Evolutionary conservation across 1,139 yeast genomes (phyloP).

Genomic region (Zygoascus hellenicus): DNA sequence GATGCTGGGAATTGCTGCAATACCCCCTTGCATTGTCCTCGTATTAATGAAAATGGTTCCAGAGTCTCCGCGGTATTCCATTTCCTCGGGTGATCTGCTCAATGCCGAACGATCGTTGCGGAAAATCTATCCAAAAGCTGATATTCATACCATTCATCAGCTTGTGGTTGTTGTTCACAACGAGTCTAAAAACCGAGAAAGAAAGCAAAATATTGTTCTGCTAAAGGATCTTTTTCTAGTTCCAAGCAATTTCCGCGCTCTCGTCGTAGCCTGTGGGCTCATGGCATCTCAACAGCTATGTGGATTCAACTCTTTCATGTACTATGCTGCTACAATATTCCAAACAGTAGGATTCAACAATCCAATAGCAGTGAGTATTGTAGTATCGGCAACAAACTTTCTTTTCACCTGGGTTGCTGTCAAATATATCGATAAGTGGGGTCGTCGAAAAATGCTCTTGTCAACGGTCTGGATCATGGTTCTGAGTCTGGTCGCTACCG

Average conservation of each 20-base stretch:
- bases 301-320: slow-evolving; percentile 75
- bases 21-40: slow-evolving; percentile 39
- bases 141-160: slow-evolving; percentile 30
- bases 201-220: slow-evolving; percentile 4
- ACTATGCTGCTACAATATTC: slow-evolving; percentile 64
- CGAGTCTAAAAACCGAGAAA: slow-evolving; percentile 5
- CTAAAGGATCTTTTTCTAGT: slow-evolving; percentile 11
- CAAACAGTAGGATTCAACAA: slow-evolving; percentile 52
- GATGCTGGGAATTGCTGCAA: slow-evolving; percentile 37
- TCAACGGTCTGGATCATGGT: slow-evolving; percentile 45
- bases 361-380: slow-evolving; percentile 59
- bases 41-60: slow-evolving; percentile 42
- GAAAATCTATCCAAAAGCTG: slow-evolving; percentile 37
- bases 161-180: slow-evolving; percentile 13
- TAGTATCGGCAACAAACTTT: slow-evolving; percentile 62
- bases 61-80: slow-evolving; percentile 55
- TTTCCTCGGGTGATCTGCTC: slow-evolving; percentile 37
- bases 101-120: slow-evolving; percentile 38
- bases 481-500: slow-evolving; percentile 30
- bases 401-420: slow-evolving; percentile 59
- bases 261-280: slow-evolving; percentile 60
- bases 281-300: slow-evolving; percentile 71
- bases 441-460: slow-evolving; percentile 56
- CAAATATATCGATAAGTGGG: slow-evolving; percentile 51
- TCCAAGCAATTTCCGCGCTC: slow-evolving; percentile 53